phyloP scores from a whole-genome alignment of 768 basidiomycete genomes.

The Lentinula detonsa region DNA sequence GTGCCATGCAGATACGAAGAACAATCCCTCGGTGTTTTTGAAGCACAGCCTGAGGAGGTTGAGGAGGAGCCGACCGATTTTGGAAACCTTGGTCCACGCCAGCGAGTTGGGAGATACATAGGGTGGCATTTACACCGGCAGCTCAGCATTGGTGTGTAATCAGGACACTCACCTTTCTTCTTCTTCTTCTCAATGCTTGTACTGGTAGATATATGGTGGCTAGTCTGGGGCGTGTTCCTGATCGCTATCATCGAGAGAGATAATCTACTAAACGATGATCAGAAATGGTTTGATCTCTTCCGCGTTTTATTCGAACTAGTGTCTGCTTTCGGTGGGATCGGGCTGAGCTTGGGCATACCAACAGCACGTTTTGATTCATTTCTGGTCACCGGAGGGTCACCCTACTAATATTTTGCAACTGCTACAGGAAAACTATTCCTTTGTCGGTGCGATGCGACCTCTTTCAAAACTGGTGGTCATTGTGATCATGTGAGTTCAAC shows the following conservation, averaged over 20 bases:
- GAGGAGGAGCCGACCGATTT: conserved; percentile 41
- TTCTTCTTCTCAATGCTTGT: background rate
- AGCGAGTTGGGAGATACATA: conserved; percentile 36
- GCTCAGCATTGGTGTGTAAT: conserved; percentile 42
- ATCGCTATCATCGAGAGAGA: conserved; percentile 67
- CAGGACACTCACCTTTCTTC: background rate
- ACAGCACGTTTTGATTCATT: conserved; percentile 22
- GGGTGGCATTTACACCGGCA: conserved; percentile 63
- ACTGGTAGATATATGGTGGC: conserved; percentile 71
- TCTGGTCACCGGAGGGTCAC: too few relatives aligned
- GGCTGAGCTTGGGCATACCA: conserved; percentile 59
- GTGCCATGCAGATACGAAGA: conserved; percentile 52
- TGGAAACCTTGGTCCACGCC: conserved; percentile 27
- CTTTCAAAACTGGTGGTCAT: conserved; percentile 70
- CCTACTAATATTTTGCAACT: too few relatives aligned
- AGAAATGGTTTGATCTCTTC: conserved; percentile 61
- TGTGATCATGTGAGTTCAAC: conserved; percentile 53
- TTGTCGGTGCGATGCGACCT: conserved; percentile 54
- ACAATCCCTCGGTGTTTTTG: conserved; percentile 61
- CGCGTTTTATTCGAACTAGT: conserved; percentile 57
- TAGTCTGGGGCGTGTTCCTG: conserved; percentile 66
- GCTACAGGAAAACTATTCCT: conserved; percentile 51
- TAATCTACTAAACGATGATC: conserved; percentile 45
- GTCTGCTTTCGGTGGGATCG: conserved; percentile 65
- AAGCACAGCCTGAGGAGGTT: conserved; percentile 42